Evolutionary conservation across 2,329 filamentous ascomycete species (phyloP).

Genomic region (Ramularia collo-cygni): DNA sequence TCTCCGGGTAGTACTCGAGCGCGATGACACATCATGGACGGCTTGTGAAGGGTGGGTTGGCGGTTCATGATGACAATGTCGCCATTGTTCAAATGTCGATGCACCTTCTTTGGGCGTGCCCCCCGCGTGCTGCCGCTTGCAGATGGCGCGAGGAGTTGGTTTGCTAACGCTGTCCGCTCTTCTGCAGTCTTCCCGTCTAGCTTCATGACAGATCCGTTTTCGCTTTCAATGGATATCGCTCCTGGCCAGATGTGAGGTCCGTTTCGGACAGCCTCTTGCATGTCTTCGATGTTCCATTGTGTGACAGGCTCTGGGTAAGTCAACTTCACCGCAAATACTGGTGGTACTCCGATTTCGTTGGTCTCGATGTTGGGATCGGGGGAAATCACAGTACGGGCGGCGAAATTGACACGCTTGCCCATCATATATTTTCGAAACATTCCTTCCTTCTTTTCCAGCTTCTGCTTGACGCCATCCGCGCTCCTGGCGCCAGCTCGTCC

Average conservation of each 20-base stretch:
- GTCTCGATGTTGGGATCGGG: constrained; percentile 98
- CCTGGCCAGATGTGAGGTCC: constrained; percentile 91
- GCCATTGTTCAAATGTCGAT: constrained; percentile 90
- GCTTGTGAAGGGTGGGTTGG: constrained; percentile 95
- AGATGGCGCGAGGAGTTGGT: constrained; percentile 83
- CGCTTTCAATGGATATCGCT: constrained; percentile 88
- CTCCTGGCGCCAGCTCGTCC: constrained; percentile 70
- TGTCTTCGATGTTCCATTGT: constrained; percentile 90
- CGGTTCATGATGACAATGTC: constrained; percentile 99
- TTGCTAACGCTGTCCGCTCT: constrained; percentile 81
- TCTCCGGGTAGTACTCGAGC: constrained; percentile 88
- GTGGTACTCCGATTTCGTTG: constrained; percentile 95
- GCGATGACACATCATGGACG: constrained; percentile 97
- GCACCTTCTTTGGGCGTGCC: constrained; percentile 87
- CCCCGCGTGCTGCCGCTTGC: constrained; percentile 62
- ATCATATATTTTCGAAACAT: constrained; percentile 99
- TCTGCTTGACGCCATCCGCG: constrained; percentile 94
- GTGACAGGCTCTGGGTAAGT: constrained; percentile 97
- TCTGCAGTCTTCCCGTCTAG: constrained; percentile 81
- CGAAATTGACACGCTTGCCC: constrained; percentile 99
- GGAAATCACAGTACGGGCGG: constrained; percentile 93
- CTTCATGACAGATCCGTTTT: constrained; percentile 85
- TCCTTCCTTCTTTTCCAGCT: constrained; percentile 97
- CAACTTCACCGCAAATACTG: constrained; percentile 93
- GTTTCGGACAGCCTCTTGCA: constrained; percentile 94